These are phyloP conservation scores for Hygrophorus pudorinus DNA, from an alignment of 768 basidiomycete species.

Conservation along the genomic window DNA sequence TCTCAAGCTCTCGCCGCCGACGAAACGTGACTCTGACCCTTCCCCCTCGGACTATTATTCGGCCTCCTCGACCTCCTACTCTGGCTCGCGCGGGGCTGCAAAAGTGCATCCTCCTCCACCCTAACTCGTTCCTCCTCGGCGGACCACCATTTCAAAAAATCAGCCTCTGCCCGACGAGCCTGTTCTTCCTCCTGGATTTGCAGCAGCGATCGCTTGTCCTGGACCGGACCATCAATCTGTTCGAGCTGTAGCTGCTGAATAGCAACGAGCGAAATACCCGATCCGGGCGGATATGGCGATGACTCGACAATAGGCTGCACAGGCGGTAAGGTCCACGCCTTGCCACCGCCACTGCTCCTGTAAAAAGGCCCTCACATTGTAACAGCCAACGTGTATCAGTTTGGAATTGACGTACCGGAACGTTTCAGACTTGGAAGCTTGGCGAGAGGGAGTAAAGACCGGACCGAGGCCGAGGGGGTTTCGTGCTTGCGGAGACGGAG, in stretches of 20 bases:
- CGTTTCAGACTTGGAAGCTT: slow-evolving; percentile 18
- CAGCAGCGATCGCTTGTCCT: slow-evolving; percentile 53
- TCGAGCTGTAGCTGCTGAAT: slow-evolving; percentile 75
- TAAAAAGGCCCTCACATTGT: background rate
- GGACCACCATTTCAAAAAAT: slow-evolving; percentile 86
- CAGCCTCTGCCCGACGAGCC: slow-evolving; percentile 54
- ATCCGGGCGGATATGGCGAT: slow-evolving; percentile 19
- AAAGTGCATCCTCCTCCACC: slow-evolving; percentile 31
- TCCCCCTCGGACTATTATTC: background rate
- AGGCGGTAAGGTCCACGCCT: slow-evolving; percentile 59
- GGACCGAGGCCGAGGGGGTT: slow-evolving; percentile 45
- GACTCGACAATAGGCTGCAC: slow-evolving; percentile 34
- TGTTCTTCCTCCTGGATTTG: slow-evolving; percentile 86
- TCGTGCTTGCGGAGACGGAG: slow-evolving; percentile 15
- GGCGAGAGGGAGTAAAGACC: slow-evolving; percentile 51
- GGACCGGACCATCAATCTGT: slow-evolving; percentile 29
- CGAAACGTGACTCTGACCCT: no score
- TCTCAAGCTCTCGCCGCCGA: no score
- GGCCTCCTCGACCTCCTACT: background rate
- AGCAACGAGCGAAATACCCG: slow-evolving; percentile 61
- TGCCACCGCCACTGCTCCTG: slow-evolving; percentile 22
- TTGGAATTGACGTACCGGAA: no score
- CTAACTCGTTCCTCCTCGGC: slow-evolving; percentile 70
- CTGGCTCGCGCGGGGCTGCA: background rate
- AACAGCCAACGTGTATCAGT: no score